These are phyloP conservation scores for Auricularia heimuer DNA, from an alignment of 768 basidiomycete species.

Conservation along the genomic window DNA sequence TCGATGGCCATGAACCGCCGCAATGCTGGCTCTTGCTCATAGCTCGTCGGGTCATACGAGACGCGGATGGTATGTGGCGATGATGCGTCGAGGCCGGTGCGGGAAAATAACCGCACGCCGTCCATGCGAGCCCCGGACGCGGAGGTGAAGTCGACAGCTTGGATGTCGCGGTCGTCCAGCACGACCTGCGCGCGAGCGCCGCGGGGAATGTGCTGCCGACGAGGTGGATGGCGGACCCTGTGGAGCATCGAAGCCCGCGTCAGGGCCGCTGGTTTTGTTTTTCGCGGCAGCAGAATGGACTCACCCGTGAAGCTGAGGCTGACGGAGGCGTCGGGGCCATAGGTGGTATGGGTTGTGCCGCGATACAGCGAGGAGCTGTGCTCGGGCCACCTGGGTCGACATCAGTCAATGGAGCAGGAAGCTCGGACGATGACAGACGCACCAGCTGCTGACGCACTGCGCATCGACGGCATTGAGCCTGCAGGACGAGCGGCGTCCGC, in stretches of 20 bases:
- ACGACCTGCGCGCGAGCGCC: background rate
- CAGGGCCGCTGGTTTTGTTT: background rate
- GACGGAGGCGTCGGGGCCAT: background rate
- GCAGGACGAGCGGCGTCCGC: background rate
- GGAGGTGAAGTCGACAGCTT: background rate
- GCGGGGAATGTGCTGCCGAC: background rate
- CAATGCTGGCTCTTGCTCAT: background rate
- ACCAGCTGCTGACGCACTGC: background rate
- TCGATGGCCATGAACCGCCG: background rate
- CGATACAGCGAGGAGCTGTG: background rate
- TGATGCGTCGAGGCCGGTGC: background rate
- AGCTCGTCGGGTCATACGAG: background rate
- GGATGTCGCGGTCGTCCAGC: background rate
- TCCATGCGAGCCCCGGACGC: background rate
- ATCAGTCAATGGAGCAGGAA: background rate
- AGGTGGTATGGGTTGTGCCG: background rate
- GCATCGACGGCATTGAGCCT: background rate
- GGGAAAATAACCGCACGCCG: background rate
- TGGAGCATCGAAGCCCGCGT: background rate
- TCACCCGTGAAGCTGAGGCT: background rate
- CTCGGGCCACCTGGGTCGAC: background rate
- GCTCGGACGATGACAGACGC: background rate
- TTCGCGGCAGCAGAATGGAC: background rate
- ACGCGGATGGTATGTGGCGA: background rate
- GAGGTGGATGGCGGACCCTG: background rate